These are phyloP conservation scores for Ustilago sp. DNA, from an alignment of 1,284 basidiomycete species.

Conservation along the genomic window DNA sequence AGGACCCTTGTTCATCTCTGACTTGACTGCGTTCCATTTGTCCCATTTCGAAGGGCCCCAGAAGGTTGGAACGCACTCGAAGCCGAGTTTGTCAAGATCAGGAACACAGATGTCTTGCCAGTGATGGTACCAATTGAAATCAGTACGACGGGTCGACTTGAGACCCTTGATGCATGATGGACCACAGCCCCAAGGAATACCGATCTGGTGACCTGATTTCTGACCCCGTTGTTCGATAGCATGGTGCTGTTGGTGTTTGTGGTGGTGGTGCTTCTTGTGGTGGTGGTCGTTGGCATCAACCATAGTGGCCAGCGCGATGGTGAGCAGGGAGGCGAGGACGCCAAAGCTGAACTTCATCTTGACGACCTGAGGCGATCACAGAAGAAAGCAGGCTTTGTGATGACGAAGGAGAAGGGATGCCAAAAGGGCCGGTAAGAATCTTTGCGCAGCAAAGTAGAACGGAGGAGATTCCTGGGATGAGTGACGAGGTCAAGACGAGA, in stretches of 20 bases:
- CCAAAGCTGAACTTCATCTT: slow-evolving; percentile 15
- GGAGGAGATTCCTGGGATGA: neutral
- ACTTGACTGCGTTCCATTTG: slow-evolving; percentile 58
- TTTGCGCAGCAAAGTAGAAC: slow-evolving; percentile 18
- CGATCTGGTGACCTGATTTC: slow-evolving; percentile 11
- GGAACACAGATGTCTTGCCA: slow-evolving; percentile 50
- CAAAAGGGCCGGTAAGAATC: neutral
- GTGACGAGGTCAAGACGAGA: neutral
- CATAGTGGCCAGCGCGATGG: slow-evolving; percentile 27
- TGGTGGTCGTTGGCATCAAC: slow-evolving; percentile 24
- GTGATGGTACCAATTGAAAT: slow-evolving; percentile 57
- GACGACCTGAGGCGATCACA: neutral
- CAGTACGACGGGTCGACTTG: slow-evolving; percentile 15
- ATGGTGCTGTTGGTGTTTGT: slow-evolving; percentile 12
- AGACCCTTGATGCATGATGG: slow-evolving; percentile 35
- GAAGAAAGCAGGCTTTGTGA: neutral
- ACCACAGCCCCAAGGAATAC: slow-evolving; percentile 55
- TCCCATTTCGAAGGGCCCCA: slow-evolving; percentile 59
- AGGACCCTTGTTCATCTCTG: slow-evolving; percentile 24
- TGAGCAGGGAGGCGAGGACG: slow-evolving; percentile 9
- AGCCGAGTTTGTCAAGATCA: slow-evolving; percentile 39
- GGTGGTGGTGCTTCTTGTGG: slow-evolving; percentile 14
- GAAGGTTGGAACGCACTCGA: slow-evolving; percentile 63
- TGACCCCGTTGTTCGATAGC: neutral
- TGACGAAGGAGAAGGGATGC: neutral